Percentiles rank a stretch among this genome's conserved stretches.
Conservation (phyloP, 805 yeast species). For the Hanseniaspora vineae region DNA sequence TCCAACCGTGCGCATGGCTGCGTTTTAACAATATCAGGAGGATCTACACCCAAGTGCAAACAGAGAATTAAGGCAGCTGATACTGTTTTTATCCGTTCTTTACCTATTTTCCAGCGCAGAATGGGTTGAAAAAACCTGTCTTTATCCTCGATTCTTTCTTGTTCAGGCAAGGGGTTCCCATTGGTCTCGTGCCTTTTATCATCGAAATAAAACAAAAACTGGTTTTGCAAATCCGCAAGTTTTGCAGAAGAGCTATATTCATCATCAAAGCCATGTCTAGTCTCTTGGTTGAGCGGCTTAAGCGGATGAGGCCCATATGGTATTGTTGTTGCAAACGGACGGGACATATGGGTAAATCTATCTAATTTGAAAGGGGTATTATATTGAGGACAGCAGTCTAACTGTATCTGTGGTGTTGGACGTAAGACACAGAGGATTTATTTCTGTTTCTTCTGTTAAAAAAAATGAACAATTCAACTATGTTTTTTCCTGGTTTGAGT, state of each 20-base stretch:
- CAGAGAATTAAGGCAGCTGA: slow-evolving; percentile 88
- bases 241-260: slow-evolving; percentile 38
- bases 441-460: no score
- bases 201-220: slow-evolving; percentile 75
- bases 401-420: no score
- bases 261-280: slow-evolving; percentile 59
- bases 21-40: slow-evolving; percentile 89
- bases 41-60: slow-evolving; percentile 88
- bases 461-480: no score
- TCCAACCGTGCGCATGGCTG: slow-evolving; percentile 87
- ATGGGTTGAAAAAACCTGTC: slow-evolving; percentile 52
- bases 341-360: background rate
- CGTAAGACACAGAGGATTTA: no score
- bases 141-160: slow-evolving; percentile 32
- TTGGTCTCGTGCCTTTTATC: slow-evolving; percentile 86
- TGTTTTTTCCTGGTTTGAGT: no score
- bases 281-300: slow-evolving; percentile 39
- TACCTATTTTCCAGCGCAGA: slow-evolving; percentile 82
- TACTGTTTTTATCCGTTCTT: slow-evolving; percentile 84
- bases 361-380: background rate
- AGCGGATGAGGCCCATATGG: slow-evolving; percentile 25
- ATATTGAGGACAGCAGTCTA: no score
- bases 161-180: slow-evolving; percentile 61
- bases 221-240: slow-evolving; percentile 42
- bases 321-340: slow-evolving; percentile 4